These are phyloP conservation scores for Ilex aquifolium DNA, from an alignment of 257 asterid genomes.

Conservation along the genomic window DNA sequence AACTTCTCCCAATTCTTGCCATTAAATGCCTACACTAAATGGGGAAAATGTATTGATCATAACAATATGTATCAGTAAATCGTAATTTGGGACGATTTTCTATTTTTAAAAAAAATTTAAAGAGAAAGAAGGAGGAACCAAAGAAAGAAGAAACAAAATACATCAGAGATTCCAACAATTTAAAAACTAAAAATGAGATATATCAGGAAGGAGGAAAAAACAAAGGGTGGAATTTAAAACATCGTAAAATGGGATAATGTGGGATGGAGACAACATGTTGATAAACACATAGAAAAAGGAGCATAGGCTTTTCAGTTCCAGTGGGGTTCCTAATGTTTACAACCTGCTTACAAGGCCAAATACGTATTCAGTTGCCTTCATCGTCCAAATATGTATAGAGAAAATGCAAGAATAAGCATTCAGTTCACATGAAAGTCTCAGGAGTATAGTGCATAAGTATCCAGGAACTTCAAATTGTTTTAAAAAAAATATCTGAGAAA, in stretches of 20 bases:
- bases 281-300: slow-evolving; percentile 83
- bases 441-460: no score
- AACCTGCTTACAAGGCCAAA: no score
- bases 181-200: neutral
- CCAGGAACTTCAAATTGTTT: no score
- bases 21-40: slow-evolving; percentile 44
- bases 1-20: slow-evolving; percentile 88
- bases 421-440: no score
- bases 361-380: no score
- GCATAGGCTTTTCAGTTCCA: no score
- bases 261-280: slow-evolving; percentile 64
- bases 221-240: slow-evolving; percentile 21
- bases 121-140: no score
- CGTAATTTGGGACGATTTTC: neutral
- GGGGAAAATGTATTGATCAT: slow-evolving; percentile 1
- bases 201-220: neutral
- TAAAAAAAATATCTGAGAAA: slow-evolving; percentile 33
- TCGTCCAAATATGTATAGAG: no score
- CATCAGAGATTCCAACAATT: neutral
- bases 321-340: no score
- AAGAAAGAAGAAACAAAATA: neutral
- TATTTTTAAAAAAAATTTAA: no score
- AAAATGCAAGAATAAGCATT: no score
- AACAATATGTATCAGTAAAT: neutral
- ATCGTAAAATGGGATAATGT: slow-evolving; percentile 65